Evolutionary conservation across 176 grass and related monocot genomes (phyloP).

Genomic region (Triticum turgidum): DNA sequence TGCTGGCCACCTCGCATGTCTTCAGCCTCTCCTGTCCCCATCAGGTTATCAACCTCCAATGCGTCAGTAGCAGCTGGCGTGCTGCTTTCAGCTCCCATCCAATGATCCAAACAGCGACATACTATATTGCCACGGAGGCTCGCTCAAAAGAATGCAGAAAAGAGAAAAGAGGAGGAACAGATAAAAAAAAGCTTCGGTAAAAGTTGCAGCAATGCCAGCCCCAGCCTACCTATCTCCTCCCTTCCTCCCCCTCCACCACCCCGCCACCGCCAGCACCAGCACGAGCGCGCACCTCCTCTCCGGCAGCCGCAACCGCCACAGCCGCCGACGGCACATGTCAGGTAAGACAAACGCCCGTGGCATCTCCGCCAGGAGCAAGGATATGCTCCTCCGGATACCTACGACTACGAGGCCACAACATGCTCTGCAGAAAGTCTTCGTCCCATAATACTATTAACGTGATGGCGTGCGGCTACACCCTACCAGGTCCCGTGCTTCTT

Average conservation of each 20-base stretch:
- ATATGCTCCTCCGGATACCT: background rate
- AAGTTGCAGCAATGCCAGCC: conserved; percentile 23
- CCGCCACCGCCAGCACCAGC: background rate
- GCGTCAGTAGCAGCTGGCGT: background rate
- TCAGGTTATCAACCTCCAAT: background rate
- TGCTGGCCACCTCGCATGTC: too few species aligned
- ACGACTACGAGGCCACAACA: background rate
- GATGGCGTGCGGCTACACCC: background rate
- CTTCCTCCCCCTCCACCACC: background rate
- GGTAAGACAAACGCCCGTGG: background rate
- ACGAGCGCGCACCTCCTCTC: background rate
- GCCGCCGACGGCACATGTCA: conserved; percentile 20
- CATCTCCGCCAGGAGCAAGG: background rate
- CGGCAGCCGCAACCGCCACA: background rate
- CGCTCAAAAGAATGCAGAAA: background rate
- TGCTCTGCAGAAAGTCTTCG: background rate
- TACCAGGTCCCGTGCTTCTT: background rate
- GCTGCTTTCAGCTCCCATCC: background rate
- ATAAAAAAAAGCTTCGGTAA: background rate
- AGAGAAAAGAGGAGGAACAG: background rate
- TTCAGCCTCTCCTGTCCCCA: background rate
- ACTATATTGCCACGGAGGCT: background rate
- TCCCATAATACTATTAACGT: background rate
- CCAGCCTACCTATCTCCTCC: conserved; percentile 29
- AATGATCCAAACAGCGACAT: background rate